These are phyloP conservation scores for Psilocybe tampanensis DNA, from an alignment of 768 basidiomycete genomes.

Conservation along the genomic window DNA sequence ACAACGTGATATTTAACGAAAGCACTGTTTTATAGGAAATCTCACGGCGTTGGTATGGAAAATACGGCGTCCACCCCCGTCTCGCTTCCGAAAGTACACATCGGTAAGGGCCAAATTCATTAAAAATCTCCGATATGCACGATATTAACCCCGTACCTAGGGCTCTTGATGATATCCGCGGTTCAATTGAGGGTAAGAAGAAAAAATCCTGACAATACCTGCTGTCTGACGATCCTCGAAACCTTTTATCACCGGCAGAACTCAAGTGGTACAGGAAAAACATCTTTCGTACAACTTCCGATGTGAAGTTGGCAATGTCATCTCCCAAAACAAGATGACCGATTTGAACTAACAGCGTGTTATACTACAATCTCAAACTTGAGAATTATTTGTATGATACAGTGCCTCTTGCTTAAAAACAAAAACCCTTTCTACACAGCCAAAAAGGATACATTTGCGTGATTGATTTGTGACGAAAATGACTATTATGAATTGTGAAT, in stretches of 20 bases:
- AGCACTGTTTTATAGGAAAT: slow-evolving; percentile 54
- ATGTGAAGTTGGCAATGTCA: background rate
- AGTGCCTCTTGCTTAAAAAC: background rate
- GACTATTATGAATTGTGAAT: background rate
- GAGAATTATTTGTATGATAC: background rate
- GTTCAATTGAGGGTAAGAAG: slow-evolving; percentile 67
- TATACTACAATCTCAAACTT: background rate
- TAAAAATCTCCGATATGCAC: background rate
- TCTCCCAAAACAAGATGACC: slow-evolving; percentile 1
- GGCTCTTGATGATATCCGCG: slow-evolving; percentile 80
- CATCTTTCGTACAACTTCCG: slow-evolving; percentile 48
- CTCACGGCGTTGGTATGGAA: slow-evolving; percentile 71
- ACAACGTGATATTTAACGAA: background rate
- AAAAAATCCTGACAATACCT: background rate
- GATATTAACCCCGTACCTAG: slow-evolving; percentile 35
- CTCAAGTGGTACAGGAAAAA: slow-evolving; percentile 78
- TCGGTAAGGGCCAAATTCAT: slow-evolving; percentile 42
- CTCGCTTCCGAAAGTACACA: slow-evolving; percentile 47
- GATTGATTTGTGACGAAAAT: slow-evolving; percentile 1
- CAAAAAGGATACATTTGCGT: slow-evolving; percentile 11
- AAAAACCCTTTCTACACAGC: background rate
- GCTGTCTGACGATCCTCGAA: background rate
- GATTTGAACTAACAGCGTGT: background rate
- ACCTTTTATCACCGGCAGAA: slow-evolving; percentile 45
- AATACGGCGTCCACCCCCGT: slow-evolving; percentile 28